Conservation (phyloP, 768 basidiomycete species). For the Leccinum rimulosum region DNA sequence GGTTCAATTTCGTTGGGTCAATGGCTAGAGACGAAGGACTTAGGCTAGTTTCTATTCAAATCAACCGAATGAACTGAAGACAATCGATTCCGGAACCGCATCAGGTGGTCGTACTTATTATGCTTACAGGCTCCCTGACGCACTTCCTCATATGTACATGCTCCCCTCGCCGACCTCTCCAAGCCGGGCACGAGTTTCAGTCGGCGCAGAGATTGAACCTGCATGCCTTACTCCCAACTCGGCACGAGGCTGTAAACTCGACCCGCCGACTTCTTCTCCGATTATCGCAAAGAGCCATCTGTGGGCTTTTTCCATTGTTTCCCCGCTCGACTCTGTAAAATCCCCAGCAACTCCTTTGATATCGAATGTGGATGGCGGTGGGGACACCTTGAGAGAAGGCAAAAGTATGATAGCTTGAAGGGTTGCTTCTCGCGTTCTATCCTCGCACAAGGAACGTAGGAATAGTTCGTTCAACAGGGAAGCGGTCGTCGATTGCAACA, state of each 20-base stretch:
- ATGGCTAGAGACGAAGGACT: too few species aligned
- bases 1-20: too few species aligned
- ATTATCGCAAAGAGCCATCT: constrained; percentile 36
- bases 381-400: constrained; percentile 44
- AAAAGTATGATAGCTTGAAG: constrained; percentile 40
- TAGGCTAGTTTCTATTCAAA: too few species aligned
- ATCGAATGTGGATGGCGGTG: constrained; percentile 39
- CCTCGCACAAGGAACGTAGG: constrained; percentile 8
- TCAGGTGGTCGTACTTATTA: background rate
- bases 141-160: constrained; percentile 46
- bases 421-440: background rate
- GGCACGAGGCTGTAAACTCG: constrained; percentile 5
- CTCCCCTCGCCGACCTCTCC: constrained; percentile 45
- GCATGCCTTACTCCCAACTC: constrained; percentile 8
- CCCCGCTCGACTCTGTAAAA: constrained; percentile 34
- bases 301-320: constrained; percentile 35
- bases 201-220: background rate
- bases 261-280: constrained; percentile 18
- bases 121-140: background rate
- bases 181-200: constrained; percentile 9
- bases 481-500: constrained; percentile 53
- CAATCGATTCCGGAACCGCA: background rate
- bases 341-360: constrained; percentile 23
- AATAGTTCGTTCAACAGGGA: constrained; percentile 40
- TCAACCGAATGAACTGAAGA: too few species aligned